phyloP scores from a whole-genome alignment of 2,329 filamentous ascomycete species.

The Clonostachys sp. region DNA sequence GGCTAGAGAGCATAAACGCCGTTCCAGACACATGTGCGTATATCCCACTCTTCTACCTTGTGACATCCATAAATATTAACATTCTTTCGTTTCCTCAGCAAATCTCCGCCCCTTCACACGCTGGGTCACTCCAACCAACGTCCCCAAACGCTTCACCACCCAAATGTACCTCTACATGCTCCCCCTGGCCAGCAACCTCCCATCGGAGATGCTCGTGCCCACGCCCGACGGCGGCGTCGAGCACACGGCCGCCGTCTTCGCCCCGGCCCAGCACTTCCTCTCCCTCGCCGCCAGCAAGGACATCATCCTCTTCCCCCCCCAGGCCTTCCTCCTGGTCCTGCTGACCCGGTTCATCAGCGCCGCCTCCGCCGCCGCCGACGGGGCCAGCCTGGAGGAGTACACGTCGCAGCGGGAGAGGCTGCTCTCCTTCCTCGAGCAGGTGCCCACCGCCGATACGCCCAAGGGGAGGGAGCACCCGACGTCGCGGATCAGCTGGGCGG shows the following conservation, averaged over 20 bases:
- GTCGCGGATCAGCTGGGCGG: slow-evolving; percentile 45
- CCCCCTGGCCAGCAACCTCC: slow-evolving; percentile 41
- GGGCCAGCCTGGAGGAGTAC: slow-evolving; percentile 22
- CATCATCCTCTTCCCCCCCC: slow-evolving; percentile 86
- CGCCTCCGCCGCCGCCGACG: slow-evolving; percentile 17
- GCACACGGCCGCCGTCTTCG: slow-evolving; percentile 73
- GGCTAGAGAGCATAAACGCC: slow-evolving; percentile 52
- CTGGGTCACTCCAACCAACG: slow-evolving; percentile 78
- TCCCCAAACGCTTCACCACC: slow-evolving; percentile 79
- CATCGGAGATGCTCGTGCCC: slow-evolving; percentile 54
- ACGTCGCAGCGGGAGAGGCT: slow-evolving; percentile 46
- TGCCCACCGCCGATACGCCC: slow-evolving; percentile 34
- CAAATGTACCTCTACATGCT: slow-evolving; percentile 97
- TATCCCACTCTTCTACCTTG: neutral
- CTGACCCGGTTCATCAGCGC: slow-evolving; percentile 44
- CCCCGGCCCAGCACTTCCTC: slow-evolving; percentile 67
- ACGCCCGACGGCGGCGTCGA: slow-evolving; percentile 65
- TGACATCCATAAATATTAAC: neutral
- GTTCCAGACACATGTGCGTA: slow-evolving; percentile 59
- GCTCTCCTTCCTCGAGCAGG: slow-evolving; percentile 42
- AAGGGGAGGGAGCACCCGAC: slow-evolving; percentile 32
- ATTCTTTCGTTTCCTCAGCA: slow-evolving; percentile 29
- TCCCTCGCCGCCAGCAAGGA: slow-evolving; percentile 54
- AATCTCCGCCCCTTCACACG: slow-evolving; percentile 77
- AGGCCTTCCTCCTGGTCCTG: slow-evolving; percentile 68